Conservation (phyloP, 495 filamentous ascomycete species). For the Penicillium ochrochloron region DNA sequence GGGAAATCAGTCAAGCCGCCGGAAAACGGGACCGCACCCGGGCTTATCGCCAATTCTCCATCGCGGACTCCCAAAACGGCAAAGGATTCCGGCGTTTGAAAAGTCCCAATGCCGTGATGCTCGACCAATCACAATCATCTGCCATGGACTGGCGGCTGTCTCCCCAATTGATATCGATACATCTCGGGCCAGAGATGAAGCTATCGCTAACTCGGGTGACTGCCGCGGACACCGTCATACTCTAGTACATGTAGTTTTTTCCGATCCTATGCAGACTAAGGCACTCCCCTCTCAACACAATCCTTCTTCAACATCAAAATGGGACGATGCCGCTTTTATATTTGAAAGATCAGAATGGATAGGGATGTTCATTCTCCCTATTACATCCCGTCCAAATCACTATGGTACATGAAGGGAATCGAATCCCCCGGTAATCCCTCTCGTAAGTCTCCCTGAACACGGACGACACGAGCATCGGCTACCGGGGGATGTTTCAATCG, state of each 20-base stretch:
- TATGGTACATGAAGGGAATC: constrained; percentile 31
- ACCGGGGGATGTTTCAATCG: neutral
- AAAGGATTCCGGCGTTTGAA: constrained; percentile 29
- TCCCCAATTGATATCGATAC: neutral
- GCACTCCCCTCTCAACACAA: neutral
- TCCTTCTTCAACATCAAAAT: constrained; percentile 2
- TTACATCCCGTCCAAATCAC: constrained; percentile 24
- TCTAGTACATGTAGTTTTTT: no score
- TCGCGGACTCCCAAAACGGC: constrained; percentile 20
- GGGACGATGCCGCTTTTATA: constrained; percentile 21
- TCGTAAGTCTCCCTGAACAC: neutral
- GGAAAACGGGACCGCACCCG: constrained; percentile 5
- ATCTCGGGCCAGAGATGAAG: neutral
- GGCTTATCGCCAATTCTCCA: neutral
- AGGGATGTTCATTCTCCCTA: constrained; percentile 10
- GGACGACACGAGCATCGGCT: neutral
- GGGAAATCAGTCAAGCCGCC: neutral
- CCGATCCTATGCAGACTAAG: neutral
- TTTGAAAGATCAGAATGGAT: constrained; percentile 21
- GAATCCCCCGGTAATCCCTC: neutral
- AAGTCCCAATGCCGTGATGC: neutral
- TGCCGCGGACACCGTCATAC: neutral
- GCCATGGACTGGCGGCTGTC: neutral
- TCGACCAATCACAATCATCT: neutral
- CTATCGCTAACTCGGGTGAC: neutral